phyloP scores from a whole-genome alignment of 352 stramenopile genomes.

The Phytopythium chamaehyphon region DNA sequence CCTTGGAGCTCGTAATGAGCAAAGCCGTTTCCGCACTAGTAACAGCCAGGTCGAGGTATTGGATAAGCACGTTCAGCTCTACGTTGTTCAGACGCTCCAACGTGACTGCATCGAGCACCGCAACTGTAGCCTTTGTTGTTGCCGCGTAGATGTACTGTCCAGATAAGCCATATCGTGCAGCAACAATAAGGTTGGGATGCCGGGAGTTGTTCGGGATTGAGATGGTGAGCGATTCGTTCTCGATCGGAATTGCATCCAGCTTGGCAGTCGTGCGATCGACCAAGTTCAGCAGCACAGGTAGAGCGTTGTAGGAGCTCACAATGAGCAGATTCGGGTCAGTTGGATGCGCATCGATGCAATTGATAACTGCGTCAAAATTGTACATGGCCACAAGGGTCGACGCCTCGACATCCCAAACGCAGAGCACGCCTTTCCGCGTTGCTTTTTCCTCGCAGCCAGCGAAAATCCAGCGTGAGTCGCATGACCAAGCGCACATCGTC shows the following conservation, averaged over 20 bases:
- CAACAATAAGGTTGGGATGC: conserved; percentile 48
- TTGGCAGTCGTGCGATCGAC: conserved; percentile 21
- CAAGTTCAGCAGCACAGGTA: conserved; percentile 52
- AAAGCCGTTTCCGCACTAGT: conserved; percentile 48
- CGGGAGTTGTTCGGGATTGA: conserved; percentile 48
- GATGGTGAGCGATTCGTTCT: conserved; percentile 46
- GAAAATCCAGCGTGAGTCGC: conserved; percentile 52
- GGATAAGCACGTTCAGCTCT: conserved; percentile 48
- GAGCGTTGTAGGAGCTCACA: conserved; percentile 54
- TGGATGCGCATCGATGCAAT: conserved; percentile 50
- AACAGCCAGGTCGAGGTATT: conserved; percentile 65
- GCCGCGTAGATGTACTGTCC: conserved; percentile 62
- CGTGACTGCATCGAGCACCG: conserved; percentile 50
- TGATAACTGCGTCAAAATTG: conserved; percentile 54
- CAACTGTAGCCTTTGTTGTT: conserved; percentile 62
- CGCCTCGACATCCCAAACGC: conserved; percentile 62
- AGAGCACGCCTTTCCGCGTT: conserved; percentile 47
- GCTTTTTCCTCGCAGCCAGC: conserved; percentile 67
- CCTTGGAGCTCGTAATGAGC: conserved; percentile 66
- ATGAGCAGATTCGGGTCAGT: conserved; percentile 45
- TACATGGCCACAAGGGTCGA: conserved; percentile 56
- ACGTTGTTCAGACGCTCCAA: conserved; percentile 41
- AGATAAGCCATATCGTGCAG: conserved; percentile 43
- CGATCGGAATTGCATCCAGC: conserved; percentile 33
- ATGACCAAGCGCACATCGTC: conserved; percentile 60